Evolutionary conservation across 108 stramenopile genomes (phyloP).

Genomic region (Discostella stelligeroides): DNA sequence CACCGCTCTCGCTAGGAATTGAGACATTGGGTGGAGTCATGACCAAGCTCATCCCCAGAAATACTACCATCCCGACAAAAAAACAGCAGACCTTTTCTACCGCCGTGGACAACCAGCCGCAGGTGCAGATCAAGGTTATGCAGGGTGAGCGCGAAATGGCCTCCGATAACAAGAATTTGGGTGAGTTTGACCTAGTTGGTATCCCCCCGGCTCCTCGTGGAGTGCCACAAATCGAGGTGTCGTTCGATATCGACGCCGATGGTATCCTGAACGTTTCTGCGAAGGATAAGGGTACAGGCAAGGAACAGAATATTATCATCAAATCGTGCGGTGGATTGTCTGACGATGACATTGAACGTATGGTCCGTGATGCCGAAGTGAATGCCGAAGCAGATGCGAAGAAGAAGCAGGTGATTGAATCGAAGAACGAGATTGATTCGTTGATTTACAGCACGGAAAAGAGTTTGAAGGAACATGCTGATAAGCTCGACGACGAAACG

Average conservation of each 20-base stretch:
- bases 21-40: slow-evolving; percentile 99
- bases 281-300: slow-evolving; percentile 99
- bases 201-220: slow-evolving; percentile 99
- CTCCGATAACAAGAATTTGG: slow-evolving; percentile 98
- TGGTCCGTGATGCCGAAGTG: slow-evolving; percentile 99
- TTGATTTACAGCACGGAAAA: slow-evolving; percentile 91
- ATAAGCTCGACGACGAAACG: slow-evolving; percentile 92
- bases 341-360: slow-evolving; percentile 97
- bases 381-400: slow-evolving; percentile 95
- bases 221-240: slow-evolving; percentile 99
- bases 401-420: slow-evolving; percentile 93
- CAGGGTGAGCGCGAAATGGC: slow-evolving; percentile 99
- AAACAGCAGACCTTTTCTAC: slow-evolving; percentile 99
- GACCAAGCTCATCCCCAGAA: slow-evolving; percentile 98
- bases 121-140: slow-evolving; percentile 95
- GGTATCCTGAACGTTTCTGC: slow-evolving; percentile 98
- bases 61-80: slow-evolving; percentile 99
- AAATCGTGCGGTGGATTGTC: slow-evolving; percentile 95
- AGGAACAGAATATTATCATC: slow-evolving; percentile 98
- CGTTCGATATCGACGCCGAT: slow-evolving; percentile 99
- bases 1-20: slow-evolving; percentile 98
- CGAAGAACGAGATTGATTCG: slow-evolving; percentile 97
- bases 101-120: slow-evolving; percentile 98
- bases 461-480: slow-evolving; percentile 87
- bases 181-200: slow-evolving; percentile 98